Conservation (phyloP, 78 protist species). For the Dictyostelium brefeldianum region DNA sequence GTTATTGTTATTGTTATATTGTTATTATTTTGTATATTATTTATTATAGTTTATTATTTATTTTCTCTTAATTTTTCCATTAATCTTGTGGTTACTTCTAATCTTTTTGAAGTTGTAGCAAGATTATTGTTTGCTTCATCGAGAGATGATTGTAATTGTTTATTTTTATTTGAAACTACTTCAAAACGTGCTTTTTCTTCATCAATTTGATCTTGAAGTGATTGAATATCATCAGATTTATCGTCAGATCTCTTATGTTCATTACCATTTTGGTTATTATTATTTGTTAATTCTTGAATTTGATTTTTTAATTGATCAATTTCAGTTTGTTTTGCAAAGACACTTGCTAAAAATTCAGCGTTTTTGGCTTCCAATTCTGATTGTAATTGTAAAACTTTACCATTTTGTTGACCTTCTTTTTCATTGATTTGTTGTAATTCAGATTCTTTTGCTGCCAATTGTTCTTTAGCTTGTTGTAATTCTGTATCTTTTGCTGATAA, state of each 20-base stretch:
- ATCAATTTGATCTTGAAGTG: slow-evolving; percentile 59
- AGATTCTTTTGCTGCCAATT: slow-evolving; percentile 30
- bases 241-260: neutral
- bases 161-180: slow-evolving; percentile 5
- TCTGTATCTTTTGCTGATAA: neutral
- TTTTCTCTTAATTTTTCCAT: neutral
- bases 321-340: slow-evolving; percentile 17
- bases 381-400: slow-evolving; percentile 3
- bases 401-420: neutral
- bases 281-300: slow-evolving; percentile 1
- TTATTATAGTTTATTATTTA: neutral
- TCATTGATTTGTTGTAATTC: neutral
- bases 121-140: neutral
- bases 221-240: slow-evolving; percentile 54
- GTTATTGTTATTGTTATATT: neutral
- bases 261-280: slow-evolving; percentile 6
- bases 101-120: neutral
- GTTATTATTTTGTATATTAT: neutral
- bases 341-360: neutral
- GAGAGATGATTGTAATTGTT: slow-evolving; percentile 9
- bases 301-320: slow-evolving; percentile 23
- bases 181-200: slow-evolving; percentile 53
- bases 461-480: neutral
- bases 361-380: neutral
- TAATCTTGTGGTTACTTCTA: neutral